These are phyloP conservation scores for Chlorella vulgaris DNA, from an alignment of 139 green algal genomes.

Conservation along the genomic window DNA sequence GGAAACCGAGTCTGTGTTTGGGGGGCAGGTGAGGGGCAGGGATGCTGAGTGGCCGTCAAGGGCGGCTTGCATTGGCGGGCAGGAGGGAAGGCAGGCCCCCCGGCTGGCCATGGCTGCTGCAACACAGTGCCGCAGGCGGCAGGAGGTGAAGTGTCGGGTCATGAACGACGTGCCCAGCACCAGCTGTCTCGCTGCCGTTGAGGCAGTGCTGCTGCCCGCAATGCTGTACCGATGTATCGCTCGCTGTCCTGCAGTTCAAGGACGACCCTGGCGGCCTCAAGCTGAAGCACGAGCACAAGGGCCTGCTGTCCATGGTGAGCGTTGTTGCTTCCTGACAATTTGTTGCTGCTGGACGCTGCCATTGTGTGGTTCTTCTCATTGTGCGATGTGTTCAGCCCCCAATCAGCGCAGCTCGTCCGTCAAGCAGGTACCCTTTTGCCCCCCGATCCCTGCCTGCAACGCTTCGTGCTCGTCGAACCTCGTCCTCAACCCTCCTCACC, in stretches of 20 bases:
- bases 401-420: no score
- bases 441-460: neutral
- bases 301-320: slow-evolving; percentile 23
- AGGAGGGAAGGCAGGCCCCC: neutral
- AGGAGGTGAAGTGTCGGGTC: no score
- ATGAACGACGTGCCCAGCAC: no score
- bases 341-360: no score
- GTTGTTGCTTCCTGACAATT: neutral
- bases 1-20: slow-evolving; percentile 53
- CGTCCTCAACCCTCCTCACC: no score
- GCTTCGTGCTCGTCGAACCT: no score
- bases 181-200: no score
- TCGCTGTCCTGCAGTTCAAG: slow-evolving; percentile 51
- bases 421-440: no score
- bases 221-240: neutral
- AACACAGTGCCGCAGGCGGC: no score
- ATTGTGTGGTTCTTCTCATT: neutral
- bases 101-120: neutral
- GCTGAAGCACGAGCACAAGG: slow-evolving; percentile 69
- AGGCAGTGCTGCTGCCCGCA: neutral
- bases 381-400: no score
- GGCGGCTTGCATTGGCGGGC: neutral
- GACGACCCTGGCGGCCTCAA: slow-evolving; percentile 69
- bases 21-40: slow-evolving; percentile 44
- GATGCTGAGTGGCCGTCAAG: no score